Evolutionary conservation across 306 rosid genomes (phyloP).

Genomic region (Cicer yamashitae): DNA sequence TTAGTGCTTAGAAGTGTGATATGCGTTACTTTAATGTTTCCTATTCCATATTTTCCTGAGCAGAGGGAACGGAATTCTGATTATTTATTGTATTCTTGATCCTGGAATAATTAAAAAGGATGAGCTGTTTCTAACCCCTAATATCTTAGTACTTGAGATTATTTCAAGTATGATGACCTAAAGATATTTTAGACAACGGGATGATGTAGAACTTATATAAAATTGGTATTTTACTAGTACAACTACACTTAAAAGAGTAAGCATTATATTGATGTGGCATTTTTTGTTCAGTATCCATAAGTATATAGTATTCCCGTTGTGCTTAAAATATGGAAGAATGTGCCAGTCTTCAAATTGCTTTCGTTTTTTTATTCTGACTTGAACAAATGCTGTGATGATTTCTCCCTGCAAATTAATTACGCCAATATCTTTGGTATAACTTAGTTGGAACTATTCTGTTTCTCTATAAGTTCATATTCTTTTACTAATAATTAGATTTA

Average conservation of each 20-base stretch:
- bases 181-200: background rate
- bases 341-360: constrained; percentile 27
- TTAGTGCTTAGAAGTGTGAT: constrained; percentile 29
- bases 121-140: background rate
- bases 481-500: constrained; percentile 48
- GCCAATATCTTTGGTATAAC: constrained; percentile 15
- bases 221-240: background rate
- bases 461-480: constrained; percentile 20
- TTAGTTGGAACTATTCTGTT: constrained; percentile 31
- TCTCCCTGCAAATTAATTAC: constrained; percentile 26
- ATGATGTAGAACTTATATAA: background rate
- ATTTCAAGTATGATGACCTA: constrained; percentile 15
- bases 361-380: constrained; percentile 2
- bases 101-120: constrained; percentile 2
- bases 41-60: background rate
- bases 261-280: background rate
- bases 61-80: background rate
- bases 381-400: constrained; percentile 5
- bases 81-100: constrained; percentile 10
- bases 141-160: constrained; percentile 29
- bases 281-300: background rate
- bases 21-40: constrained; percentile 11
- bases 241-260: background rate
- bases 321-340: constrained; percentile 31
- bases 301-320: constrained; percentile 30